Evolutionary conservation across 2,329 filamentous ascomycete species (phyloP).

Genomic region (Endocalyx cinctus): DNA sequence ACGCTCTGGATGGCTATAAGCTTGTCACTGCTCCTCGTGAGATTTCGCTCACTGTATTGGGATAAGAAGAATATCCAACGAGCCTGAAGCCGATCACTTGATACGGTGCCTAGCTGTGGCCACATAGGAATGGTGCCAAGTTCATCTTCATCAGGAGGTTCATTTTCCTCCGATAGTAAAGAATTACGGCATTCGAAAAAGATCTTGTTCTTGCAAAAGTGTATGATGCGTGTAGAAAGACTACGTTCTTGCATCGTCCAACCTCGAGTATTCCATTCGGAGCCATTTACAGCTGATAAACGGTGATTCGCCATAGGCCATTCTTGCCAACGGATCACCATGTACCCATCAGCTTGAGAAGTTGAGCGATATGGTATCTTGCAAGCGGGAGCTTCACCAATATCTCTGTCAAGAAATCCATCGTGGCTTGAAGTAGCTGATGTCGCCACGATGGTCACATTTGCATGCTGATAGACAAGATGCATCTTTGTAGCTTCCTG

Average conservation of each 20-base stretch:
- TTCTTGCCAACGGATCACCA: constrained; percentile 8
- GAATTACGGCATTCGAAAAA: constrained; percentile 14
- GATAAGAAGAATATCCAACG: constrained; percentile 10
- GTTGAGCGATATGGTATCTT: constrained; percentile 8
- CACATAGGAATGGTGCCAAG: constrained; percentile 9
- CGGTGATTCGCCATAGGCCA: constrained; percentile 4
- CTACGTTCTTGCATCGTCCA: constrained; percentile 18
- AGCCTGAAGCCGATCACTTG: constrained; percentile 4
- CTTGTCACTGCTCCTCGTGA: constrained; percentile 9
- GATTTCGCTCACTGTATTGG: constrained; percentile 8
- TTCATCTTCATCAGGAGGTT: constrained; percentile 8
- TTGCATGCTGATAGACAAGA: constrained; percentile 11
- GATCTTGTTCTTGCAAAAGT: constrained; percentile 13
- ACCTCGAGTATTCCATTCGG: constrained; percentile 13
- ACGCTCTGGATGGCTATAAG: constrained; percentile 14
- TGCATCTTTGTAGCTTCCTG: constrained; percentile 12
- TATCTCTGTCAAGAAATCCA: constrained; percentile 7
- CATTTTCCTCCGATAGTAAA: constrained; percentile 12
- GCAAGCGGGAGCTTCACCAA: constrained; percentile 2
- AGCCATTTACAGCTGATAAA: constrained; percentile 8
- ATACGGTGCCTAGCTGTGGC: constrained; percentile 4
- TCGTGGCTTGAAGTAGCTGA: constrained; percentile 11
- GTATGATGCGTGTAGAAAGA: constrained; percentile 12
- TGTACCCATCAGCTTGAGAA: constrained; percentile 1
- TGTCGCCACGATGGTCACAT: constrained; percentile 13